Base-by-base conservation (phyloP, 2,329 filamentous ascomycete genomes). In the Teratosphaeria gauchensis region DNA sequence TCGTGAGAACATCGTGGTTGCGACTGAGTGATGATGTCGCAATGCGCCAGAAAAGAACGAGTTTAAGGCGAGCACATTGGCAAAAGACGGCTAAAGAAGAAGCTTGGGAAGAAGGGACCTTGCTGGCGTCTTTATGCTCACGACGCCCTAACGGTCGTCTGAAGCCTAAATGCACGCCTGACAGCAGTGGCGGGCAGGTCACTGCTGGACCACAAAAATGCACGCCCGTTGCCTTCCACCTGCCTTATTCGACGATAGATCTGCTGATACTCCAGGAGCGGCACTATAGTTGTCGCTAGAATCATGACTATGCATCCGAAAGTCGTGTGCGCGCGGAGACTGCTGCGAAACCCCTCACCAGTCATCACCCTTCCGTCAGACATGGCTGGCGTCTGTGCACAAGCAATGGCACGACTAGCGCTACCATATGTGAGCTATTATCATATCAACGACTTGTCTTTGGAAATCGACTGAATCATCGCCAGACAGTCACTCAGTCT, bases 1-100 rank as follows among this genome's bases (percentile, higher is more conserved):
- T 31, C 58, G 58, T 42, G 64, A 53, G 52, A 67, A 58, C 56
- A 62, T 61, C 66, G 68, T 69, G 58, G 51, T 63, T 51, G 16
- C 1, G 14, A 14, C 9, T 42, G 9, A 16, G 4, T 42, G 35
- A 16, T 5, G 8, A 48, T 48, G 42, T 9, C 42, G 14, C 35
- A 16, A 42, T 21, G n/a, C 9, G 42, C 16, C 16, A 21, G n/a
- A 9, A 48, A 21, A 21, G 42, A 6, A 8, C 6, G n/a, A n/a
- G 1, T 19, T 2, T 11, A n/a, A 2, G 2, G 14, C n/a, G 11
- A 42, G 3, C n/a, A 1, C 35, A 16, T 11, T 42, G 35, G 35
- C 35, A 16, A 42, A 3, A 16, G 35, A 12, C 4, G 14, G 7
- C 14, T 16, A 16, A 38, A 16, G 35, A 3, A 38, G 14, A 38